phyloP scores from a whole-genome alignment of 495 filamentous ascomycete genomes.

The Pseudomonodictys pantanalensis region DNA sequence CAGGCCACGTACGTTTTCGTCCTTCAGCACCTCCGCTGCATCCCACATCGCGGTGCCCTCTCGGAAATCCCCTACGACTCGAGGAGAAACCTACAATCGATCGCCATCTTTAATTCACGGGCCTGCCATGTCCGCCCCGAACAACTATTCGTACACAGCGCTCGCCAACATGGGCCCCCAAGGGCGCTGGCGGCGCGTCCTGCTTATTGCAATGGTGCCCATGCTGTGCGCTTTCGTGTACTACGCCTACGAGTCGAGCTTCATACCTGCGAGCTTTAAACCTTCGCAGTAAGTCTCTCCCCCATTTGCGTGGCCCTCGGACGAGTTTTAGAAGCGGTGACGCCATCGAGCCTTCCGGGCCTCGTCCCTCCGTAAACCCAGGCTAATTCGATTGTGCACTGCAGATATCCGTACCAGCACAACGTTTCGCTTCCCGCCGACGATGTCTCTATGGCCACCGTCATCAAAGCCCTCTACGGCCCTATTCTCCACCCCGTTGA shows the following conservation, averaged over 20 bases:
- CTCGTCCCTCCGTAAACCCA: neutral
- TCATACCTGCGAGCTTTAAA: neutral
- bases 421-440: constrained; percentile 14
- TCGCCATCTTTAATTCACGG: neutral
- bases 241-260: constrained; percentile 20
- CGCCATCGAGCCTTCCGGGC: neutral
- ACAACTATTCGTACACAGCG: constrained; percentile 8
- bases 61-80: too few species aligned
- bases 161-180: constrained; percentile 19
- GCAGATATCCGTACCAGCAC: constrained; percentile 7
- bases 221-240: constrained; percentile 28
- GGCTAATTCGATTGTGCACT: neutral
- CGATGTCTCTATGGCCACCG: constrained; percentile 21
- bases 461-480: constrained; percentile 27
- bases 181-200: constrained; percentile 29
- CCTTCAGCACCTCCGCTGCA: too few species aligned
- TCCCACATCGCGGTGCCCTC: too few species aligned
- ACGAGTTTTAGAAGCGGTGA: too few species aligned
- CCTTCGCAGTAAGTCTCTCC: constrained; percentile 12
- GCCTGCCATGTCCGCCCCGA: constrained; percentile 5
- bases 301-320: too few species aligned
- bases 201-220: constrained; percentile 25
- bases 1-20: too few species aligned
- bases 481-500: constrained; percentile 29
- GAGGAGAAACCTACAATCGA: neutral